Conservation (phyloP, 306 rosid species). For the Alnus glutinosa region DNA sequence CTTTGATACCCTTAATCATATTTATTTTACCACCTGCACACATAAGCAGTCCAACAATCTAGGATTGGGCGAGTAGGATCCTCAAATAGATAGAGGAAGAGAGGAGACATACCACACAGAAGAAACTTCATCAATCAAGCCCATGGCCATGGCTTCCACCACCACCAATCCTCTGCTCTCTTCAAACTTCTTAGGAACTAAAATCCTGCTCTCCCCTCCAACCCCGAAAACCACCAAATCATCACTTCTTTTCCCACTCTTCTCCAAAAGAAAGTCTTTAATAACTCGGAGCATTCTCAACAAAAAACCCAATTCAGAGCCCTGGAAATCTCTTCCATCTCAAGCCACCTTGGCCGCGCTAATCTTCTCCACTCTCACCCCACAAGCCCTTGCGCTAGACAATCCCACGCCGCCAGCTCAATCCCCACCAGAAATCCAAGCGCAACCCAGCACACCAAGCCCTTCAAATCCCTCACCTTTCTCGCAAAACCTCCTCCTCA, state of each 20-base stretch:
- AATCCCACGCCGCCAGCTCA: conserved; percentile 37
- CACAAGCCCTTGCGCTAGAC: conserved; percentile 64
- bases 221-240: conserved; percentile 73
- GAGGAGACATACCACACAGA: neutral
- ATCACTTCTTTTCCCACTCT: conserved; percentile 25
- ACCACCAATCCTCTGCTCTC: conserved; percentile 58
- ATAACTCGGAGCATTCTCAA: conserved; percentile 32
- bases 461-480: conserved; percentile 61
- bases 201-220: conserved; percentile 54
- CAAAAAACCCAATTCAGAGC: conserved; percentile 30
- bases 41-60: neutral
- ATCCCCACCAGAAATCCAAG: conserved; percentile 52
- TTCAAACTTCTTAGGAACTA: conserved; percentile 57
- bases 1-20: neutral
- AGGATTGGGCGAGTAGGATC: neutral
- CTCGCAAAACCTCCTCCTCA: conserved; percentile 59
- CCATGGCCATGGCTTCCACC: conserved; percentile 82
- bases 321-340: conserved; percentile 45
- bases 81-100: neutral
- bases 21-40: neutral
- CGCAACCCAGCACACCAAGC: conserved; percentile 48
- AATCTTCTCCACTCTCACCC: conserved; percentile 61
- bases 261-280: conserved; percentile 33
- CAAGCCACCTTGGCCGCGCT: conserved; percentile 71
- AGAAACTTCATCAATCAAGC: neutral